These are phyloP conservation scores for Colletotrichum tabaci DNA, from an alignment of 2,329 filamentous ascomycete species.

Conservation along the genomic window DNA sequence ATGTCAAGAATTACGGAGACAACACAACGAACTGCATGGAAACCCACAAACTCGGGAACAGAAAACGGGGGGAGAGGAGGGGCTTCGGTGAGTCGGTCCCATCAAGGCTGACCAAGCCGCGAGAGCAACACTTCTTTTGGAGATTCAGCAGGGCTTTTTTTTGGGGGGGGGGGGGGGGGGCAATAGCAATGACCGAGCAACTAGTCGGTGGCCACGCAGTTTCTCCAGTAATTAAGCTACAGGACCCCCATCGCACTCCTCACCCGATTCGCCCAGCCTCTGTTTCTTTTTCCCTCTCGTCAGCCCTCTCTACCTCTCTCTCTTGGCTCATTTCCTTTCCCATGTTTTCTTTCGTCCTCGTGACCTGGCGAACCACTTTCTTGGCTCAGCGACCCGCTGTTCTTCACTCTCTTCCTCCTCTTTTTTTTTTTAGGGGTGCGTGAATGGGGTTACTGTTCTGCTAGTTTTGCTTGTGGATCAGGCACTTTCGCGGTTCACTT, in stretches of 20 bases:
- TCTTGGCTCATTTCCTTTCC: background rate
- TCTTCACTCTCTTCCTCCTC: background rate
- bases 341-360: no score
- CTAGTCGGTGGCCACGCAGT: background rate
- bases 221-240: constrained; percentile 26
- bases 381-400: no score
- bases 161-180: no score
- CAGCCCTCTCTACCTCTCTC: background rate
- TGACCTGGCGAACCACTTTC: no score
- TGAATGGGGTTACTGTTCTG: no score
- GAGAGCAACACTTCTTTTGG: no score
- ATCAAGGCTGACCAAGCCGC: no score
- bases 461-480: background rate
- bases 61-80: no score
- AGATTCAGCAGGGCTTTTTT: no score
- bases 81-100: no score
- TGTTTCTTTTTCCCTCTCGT: background rate
- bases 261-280: background rate
- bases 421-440: background rate
- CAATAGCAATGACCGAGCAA: background rate
- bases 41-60: no score
- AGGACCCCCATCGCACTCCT: background rate
- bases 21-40: no score
- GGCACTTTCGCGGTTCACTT: background rate
- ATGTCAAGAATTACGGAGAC: background rate